Evolutionary conservation across 2,329 filamentous ascomycete species (phyloP), one percentile per base, ranked within the genome.

Genomic region (Aspergillus arachidicola): DNA sequence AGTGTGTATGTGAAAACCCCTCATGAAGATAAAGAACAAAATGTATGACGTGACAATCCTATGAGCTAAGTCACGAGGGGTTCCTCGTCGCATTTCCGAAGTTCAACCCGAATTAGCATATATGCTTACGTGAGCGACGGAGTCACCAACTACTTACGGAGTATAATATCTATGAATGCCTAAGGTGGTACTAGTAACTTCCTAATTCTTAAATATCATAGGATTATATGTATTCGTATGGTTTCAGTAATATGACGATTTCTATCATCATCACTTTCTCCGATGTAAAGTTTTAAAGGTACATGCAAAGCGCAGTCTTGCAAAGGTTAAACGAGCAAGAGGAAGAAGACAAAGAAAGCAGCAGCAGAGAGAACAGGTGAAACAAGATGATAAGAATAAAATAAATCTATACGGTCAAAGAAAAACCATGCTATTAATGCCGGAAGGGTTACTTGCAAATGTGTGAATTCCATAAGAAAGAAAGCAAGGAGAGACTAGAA

Each of bases 1-100:
- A 61, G 63, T 51, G 60, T 65, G 62, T 36, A 63, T 68, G 64
- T 67, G 71, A 58, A 71, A 58, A 53, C 70, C 64, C 72, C 68
- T 70, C 75, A 77, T 78, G 58, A 64, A 71, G 69, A 69, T 59
- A 58, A 26, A 45, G 30, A 66, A 36, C 28, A 46, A 50, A 34
- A 50, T 50, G n/a, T 32, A 51, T 21, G 48, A 51, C 48, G 48
- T 51, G 19, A 34, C 11, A 32, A 51, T 32, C 1, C 16, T 28
- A 50, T 50, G 26, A 50, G 16, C 26, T 11, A n/a, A 32, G 51
- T 38, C 51, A 55, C 32, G 51, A 38, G 51, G 51, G 51, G 32
- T n/a, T 41, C 34, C 34, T 36, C 19, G 19, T 41, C 19, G 36
- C 19, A 41, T 41, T 36, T 23, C 43, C 43, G 43, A 46, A 46